Evolutionary conservation across 2,329 filamentous ascomycete species (phyloP), one percentile per base, ranked within the genome.

Genomic region (Neurospora crassa): DNA sequence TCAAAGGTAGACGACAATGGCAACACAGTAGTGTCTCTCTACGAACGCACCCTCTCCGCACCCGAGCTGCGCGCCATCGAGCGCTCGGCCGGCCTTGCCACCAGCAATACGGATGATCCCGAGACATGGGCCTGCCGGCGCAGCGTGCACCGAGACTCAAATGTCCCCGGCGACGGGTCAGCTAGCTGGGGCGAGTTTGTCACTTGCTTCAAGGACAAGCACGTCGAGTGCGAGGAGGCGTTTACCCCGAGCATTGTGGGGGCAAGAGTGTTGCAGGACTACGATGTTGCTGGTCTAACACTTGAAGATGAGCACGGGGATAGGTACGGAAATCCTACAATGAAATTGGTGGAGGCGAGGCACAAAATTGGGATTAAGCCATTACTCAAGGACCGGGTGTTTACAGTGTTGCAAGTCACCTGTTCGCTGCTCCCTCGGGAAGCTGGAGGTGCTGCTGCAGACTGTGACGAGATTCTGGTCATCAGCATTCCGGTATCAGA

Each of bases 101-200:
- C 42, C 68, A 73, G 71, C 71, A 40, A 67, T 16, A 42, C 67
- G 1, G 67, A 47, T 12, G 34, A 20, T 12, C 12, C 53, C 41
- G 90, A 91, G 79, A 85, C 83, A 20, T 93, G 91, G 91, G 86
- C 85, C 70, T 87, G 87, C 53, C 85, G 91, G 71, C 84, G 84
- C 67, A 91, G 88, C 77, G 80, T 86, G 59, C 91, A 93, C 78
- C 81, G 82, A 71, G 84, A 90, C 76, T 80, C 79, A 6, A 63
- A 63, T 29, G 29, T 11, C 11, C 80, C 82, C 20, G 80, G 79
- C 47, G 76, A 76, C 34, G 85, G 87, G 10, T 89, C 89, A 0
- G 90, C 89, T 11, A 82, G 78, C 67, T 92, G 89, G 86, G 81
- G 81, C 0, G 91, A 93, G 79, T 91, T 93, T 78, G 82, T 85